Evolutionary conservation across 1,284 basidiomycete species (phyloP).

Genomic region (Trichosporon ovoides): DNA sequence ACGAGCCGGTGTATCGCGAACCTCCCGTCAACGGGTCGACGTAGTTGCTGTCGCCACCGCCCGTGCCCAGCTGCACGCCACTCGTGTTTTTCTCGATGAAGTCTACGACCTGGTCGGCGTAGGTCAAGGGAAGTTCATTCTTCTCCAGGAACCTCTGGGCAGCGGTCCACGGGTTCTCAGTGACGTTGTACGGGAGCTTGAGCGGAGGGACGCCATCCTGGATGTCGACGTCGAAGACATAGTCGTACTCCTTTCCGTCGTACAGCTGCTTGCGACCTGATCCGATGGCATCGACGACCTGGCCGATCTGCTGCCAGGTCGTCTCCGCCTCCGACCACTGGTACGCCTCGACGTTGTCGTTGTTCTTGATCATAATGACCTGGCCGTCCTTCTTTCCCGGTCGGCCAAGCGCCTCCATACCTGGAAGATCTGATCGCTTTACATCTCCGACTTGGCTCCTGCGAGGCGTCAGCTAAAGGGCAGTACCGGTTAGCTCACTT

Average conservation of each 20-base stretch:
- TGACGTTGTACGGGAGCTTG: constrained; percentile 88
- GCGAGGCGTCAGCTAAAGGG: background rate
- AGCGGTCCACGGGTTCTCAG: constrained; percentile 89
- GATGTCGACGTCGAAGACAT: constrained; percentile 97
- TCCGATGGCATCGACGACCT: constrained; percentile 91
- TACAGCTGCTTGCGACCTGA: constrained; percentile 79
- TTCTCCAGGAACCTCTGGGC: constrained; percentile 81
- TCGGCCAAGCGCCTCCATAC: constrained; percentile 66
- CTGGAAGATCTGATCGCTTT: constrained; percentile 80
- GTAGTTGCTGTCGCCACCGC: constrained; percentile 53
- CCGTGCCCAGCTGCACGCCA: constrained; percentile 63
- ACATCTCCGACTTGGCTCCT: constrained; percentile 84
- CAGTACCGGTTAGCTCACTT: constrained; percentile 30
- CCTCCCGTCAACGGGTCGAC: constrained; percentile 88
- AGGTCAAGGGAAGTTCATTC: constrained; percentile 76
- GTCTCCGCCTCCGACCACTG: constrained; percentile 72
- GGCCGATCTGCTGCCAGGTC: constrained; percentile 88
- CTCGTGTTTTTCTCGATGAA: constrained; percentile 90
- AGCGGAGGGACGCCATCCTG: constrained; percentile 86
- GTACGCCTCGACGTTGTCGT: constrained; percentile 75
- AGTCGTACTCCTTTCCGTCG: constrained; percentile 92
- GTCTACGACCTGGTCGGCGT: constrained; percentile 83
- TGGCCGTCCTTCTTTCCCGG: constrained; percentile 87
- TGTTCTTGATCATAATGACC: constrained; percentile 80
- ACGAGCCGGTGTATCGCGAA: constrained; percentile 55